Base-by-base conservation (phyloP, 805 yeast species). In the Pichia occidentalis region DNA sequence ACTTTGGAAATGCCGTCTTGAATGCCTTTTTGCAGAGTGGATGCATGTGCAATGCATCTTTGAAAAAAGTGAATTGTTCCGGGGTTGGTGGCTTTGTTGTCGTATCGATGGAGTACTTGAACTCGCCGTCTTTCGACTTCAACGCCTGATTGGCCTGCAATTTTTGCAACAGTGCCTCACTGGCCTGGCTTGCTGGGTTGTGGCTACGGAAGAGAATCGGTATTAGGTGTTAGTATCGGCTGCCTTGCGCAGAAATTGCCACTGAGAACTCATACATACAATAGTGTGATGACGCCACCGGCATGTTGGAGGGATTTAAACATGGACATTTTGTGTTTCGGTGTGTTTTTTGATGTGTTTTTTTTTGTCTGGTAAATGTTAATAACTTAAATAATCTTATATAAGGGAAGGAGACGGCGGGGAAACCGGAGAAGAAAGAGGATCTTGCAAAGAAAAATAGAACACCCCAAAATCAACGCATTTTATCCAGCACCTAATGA, bases 271-370 rank as follows among this genome's bases (percentile, higher is more conserved):
- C 9, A 33, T 19, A 57, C 58, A 34, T 52, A 51, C 55, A 69
- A 73, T 25, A 73, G 40, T 4, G 77, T 64, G 36, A 73, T 63
- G 2, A 64, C 60, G 14, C 76, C 67, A 2, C 75, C 70, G 16
- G 63, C 58, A 12, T 47, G 43, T 46, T 71, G 76, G 8, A 71
- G 49, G 3, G 75, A 59, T 46, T 55, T 69, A 40, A 72, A 61
- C 67, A 71, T 61, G 5, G 76, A 68, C 75, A 70, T 70, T 21
- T 9, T n/a, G 17, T n/a, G n/a, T n/a, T 22, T 21, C n/a, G 29
- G 24, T 16, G 10, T 12, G 14, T n/a, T n/a, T n/a, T n/a, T n/a
- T n/a, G n/a, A n/a, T n/a, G n/a, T n/a, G n/a, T n/a, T n/a, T n/a
- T n/a, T n/a, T n/a, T n/a, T n/a, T n/a, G n/a, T n/a, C n/a, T n/a